These are phyloP conservation scores for Pseudotsuga menziesii DNA, from an alignment of 75 land plant genomes.

Conservation along the genomic window DNA sequence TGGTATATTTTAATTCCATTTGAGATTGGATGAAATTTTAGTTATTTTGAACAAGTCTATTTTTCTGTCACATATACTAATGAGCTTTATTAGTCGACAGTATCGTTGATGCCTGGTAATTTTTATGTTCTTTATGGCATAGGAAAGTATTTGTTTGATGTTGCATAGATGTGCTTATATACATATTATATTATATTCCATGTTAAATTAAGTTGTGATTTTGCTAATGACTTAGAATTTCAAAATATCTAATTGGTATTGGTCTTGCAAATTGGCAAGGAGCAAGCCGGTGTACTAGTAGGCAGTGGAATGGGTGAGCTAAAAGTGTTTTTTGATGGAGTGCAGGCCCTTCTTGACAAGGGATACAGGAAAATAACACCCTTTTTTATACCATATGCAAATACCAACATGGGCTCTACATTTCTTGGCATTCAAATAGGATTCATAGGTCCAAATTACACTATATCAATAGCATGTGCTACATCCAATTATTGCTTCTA, in stretches of 20 bases:
- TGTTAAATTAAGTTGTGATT: neutral
- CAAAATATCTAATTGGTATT: neutral
- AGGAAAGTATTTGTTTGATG: neutral
- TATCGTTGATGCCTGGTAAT: no score
- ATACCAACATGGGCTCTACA: conserved; percentile 89
- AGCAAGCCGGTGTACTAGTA: conserved; percentile 73
- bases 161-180: conserved; percentile 4
- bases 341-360: conserved; percentile 62
- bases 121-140: neutral
- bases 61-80: neutral
- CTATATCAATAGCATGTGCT: conserved; percentile 85
- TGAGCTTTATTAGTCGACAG: no score
- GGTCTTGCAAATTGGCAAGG: conserved; percentile 62
- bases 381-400: conserved; percentile 83
- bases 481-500: conserved; percentile 83
- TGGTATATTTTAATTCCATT: neutral
- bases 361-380: conserved; percentile 74
- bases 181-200: neutral
- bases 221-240: neutral
- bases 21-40: neutral
- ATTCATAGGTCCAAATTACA: conserved; percentile 85
- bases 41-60: no score
- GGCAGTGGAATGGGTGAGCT: conserved; percentile 90
- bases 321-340: conserved; percentile 75
- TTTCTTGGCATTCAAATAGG: conserved; percentile 76